A percentile compares a stretch with the other conserved stretches of the same genome.
Conservation (phyloP, 352 stramenopile species). For the Phytophthora citrophthora region DNA sequence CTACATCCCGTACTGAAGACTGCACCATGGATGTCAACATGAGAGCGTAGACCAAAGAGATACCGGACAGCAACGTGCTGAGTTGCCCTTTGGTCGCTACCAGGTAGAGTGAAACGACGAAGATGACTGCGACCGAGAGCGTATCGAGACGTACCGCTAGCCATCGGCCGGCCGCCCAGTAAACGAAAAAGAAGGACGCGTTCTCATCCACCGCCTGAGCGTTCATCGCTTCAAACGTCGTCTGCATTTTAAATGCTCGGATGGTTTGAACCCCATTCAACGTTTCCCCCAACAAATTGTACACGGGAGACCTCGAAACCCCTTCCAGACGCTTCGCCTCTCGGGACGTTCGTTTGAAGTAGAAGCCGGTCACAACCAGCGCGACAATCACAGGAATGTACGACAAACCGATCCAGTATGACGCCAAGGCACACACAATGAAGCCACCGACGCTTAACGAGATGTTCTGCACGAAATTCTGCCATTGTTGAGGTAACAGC, state of each 20-base stretch:
- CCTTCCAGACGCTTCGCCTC: slow-evolving; percentile 95
- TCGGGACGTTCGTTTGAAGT: slow-evolving; percentile 77
- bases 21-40: slow-evolving; percentile 57
- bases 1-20: slow-evolving; percentile 24
- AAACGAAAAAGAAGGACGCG: slow-evolving; percentile 51
- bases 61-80: slow-evolving; percentile 29
- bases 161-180: slow-evolving; percentile 80
- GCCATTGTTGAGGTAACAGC: slow-evolving; percentile 46
- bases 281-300: slow-evolving; percentile 92
- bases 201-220: slow-evolving; percentile 46
- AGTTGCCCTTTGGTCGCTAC: slow-evolving; percentile 62
- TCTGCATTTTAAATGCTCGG: slow-evolving; percentile 56
- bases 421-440: slow-evolving; percentile 46
- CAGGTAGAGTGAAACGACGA: slow-evolving; percentile 85
- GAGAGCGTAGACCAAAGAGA: slow-evolving; percentile 42
- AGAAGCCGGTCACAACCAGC: slow-evolving; percentile 64
- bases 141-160: slow-evolving; percentile 92
- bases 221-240: slow-evolving; percentile 48
- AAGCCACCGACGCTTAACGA: slow-evolving; percentile 44
- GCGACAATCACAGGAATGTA: slow-evolving; percentile 62
- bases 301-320: slow-evolving; percentile 91
- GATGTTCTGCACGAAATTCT: slow-evolving; percentile 39
- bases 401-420: slow-evolving; percentile 48
- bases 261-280: slow-evolving; percentile 92
- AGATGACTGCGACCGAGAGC: slow-evolving; percentile 86